Conservation (phyloP, 331 rosid species). For the Malus hybrid region DNA sequence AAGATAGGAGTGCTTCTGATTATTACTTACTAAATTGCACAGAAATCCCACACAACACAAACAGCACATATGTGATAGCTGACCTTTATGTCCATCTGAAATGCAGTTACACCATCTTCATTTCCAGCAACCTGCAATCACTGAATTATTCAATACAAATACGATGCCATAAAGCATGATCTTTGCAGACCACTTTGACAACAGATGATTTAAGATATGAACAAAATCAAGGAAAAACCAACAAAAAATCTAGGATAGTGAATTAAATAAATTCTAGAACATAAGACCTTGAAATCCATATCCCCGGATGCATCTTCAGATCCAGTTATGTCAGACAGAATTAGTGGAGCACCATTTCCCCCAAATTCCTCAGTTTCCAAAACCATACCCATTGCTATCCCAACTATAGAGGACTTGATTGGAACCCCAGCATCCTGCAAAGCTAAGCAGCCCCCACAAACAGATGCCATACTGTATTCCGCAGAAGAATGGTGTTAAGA, state of each 20-base stretch:
- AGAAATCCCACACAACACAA: not conserved
- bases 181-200: not conserved
- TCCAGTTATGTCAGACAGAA: constrained; percentile 91
- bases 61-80: constrained; percentile 6
- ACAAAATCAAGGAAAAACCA: not conserved
- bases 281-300: constrained; percentile 90
- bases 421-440: constrained; percentile 98
- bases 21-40: not conserved
- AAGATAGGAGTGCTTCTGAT: constrained; percentile 12
- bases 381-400: constrained; percentile 98
- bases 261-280: constrained; percentile 11
- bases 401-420: constrained; percentile 72
- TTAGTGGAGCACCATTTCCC: constrained; percentile 92
- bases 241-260: not conserved
- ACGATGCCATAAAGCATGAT: not conserved
- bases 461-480: constrained; percentile 84
- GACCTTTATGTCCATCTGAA: constrained; percentile 99
- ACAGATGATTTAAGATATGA: not conserved
- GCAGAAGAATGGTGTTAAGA: not conserved
- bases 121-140: constrained; percentile 89
- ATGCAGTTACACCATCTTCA: constrained; percentile 90
- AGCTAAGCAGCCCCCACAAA: constrained; percentile 93
- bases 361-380: constrained; percentile 87
- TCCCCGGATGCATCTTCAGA: constrained; percentile 99
- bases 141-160: constrained; percentile 14